Base-by-base conservation (phyloP, 75 land plant genomes). In the Sequoia sempervirens region DNA sequence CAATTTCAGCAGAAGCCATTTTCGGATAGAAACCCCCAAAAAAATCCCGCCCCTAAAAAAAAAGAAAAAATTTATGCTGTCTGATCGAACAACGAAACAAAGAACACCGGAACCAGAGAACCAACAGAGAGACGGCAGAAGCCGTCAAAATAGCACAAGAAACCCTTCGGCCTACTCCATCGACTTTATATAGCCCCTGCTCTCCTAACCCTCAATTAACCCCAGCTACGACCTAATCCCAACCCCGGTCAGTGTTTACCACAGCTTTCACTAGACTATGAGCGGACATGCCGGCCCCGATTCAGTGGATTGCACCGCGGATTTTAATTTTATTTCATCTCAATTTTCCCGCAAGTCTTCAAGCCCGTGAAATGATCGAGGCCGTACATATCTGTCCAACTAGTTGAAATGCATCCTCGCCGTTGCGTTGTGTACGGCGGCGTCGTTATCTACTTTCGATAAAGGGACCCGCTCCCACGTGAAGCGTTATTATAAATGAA, bases 1-100 rank as follows among this genome's bases (percentile, higher is more conserved):
- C 95, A 10, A 86, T 73, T 1, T 86, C 94, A 0, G 90, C 91
- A 28, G 69, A 87, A 52, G 88, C 88, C 88, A 86, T 87, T 50
- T n/a, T 70, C 14, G 2, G 73, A 70, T 6, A 8, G 4, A 28
- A 75, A 38, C 46, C 45, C 23, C 1, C 40, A 40, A 40, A 38
- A 20, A 20, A 37, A 1, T 50, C 14, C 53, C 15, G 13, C 53
- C 53, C 12, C 2, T 23, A 43, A 41, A 26, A 26, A 40, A 78
- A 45, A 12, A 2, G 7, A 7, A 26, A n/a, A 13, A 45, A 12
- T 26, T 26, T 26, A 9, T 13, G 14, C 14, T 13, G 2, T 50
- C 53, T 12, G 53, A 50, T 11, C 47, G 26, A 38, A 5, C 0
- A 40, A 20, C 78, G 46, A 78, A 23, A 43, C 0, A 20, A 10